Base-by-base conservation (phyloP, 768 basidiomycete species). In the Suillus hirtellus region DNA sequence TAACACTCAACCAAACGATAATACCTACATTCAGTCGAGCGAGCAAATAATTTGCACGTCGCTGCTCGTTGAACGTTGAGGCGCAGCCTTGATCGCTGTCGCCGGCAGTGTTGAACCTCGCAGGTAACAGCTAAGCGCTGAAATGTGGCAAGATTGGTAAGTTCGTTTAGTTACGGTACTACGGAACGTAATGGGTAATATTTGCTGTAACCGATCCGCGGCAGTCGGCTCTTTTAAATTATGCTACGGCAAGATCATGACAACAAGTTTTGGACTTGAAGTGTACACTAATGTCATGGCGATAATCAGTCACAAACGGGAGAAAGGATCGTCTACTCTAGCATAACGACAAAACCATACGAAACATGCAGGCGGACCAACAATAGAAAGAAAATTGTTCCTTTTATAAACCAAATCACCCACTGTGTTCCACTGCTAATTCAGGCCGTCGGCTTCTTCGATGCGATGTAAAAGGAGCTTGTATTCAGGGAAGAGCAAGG, bases 401-500 rank as follows among this genome's bases (percentile, higher is more conserved):
- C 15, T 31, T 19, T 31, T 31, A 34, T 34, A 7, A 27, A 24
- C 24, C 15, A 3, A 38, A 55, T 55, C 37, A 38, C 37, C 54
- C 35, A 37, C 31, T 31, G 31, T 31, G 19, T 19, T 19, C 3
- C 17, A 6, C 54, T 27, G 1, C 24, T n/a, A 24, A 49, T 14
- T 40, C 21, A 24, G 38, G 40, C 31, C 19, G 10, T 27, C n/a
- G 14, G 31, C 53, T 35, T 60, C 49, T 49, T 59, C 62, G 17
- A 64, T 52, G 52, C 68, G 40, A 9, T 61, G 38, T 0, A 73
- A 11, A 64, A 75, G 56, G 0, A 42, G 50, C 12, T 64, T 61
- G 44, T 76, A 75, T 12, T 74, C 73, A 31, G 73, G 75, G 44
- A 75, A 75, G 59, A 71, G 35, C 27, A 11, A n/a, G 2, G 52